phyloP scores from a whole-genome alignment of 306 rosid species.

The Quercus robur region DNA sequence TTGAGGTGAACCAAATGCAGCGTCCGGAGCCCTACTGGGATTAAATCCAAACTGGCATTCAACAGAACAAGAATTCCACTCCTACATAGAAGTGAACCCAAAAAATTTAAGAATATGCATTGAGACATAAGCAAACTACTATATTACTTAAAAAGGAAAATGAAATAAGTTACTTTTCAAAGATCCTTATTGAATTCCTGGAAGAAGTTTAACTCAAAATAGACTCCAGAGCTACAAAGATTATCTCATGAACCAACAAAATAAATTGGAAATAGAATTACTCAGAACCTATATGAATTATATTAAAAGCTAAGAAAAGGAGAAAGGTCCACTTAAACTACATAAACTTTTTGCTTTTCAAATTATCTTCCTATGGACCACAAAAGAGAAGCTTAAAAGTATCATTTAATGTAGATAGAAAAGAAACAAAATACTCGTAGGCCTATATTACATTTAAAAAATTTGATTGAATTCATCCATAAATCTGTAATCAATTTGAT shows the following conservation, averaged over 20 bases:
- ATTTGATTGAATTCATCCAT: neutral
- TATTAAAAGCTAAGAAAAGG: neutral
- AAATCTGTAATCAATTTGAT: neutral
- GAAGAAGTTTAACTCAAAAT: neutral
- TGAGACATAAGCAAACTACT: neutral
- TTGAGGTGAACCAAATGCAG: slow-evolving; percentile 59
- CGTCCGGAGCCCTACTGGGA: slow-evolving; percentile 49
- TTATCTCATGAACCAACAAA: neutral
- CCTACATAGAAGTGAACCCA: slow-evolving; percentile 35
- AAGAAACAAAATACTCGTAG: neutral
- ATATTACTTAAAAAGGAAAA: neutral
- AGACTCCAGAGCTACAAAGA: neutral
- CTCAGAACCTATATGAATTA: neutral
- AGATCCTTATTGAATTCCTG: neutral
- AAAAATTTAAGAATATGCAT: neutral
- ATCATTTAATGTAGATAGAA: neutral
- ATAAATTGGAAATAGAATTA: neutral
- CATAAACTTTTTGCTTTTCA: neutral
- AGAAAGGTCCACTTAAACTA: neutral
- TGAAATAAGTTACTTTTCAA: neutral
- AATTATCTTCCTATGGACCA: neutral
- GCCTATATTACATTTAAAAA: neutral
- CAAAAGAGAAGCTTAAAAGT: neutral
- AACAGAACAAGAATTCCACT: slow-evolving; percentile 66
- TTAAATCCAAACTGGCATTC: slow-evolving; percentile 66